Evolutionary conservation across 352 stramenopile genomes (phyloP).

Genomic region (Globisporangium sylvaticum): DNA sequence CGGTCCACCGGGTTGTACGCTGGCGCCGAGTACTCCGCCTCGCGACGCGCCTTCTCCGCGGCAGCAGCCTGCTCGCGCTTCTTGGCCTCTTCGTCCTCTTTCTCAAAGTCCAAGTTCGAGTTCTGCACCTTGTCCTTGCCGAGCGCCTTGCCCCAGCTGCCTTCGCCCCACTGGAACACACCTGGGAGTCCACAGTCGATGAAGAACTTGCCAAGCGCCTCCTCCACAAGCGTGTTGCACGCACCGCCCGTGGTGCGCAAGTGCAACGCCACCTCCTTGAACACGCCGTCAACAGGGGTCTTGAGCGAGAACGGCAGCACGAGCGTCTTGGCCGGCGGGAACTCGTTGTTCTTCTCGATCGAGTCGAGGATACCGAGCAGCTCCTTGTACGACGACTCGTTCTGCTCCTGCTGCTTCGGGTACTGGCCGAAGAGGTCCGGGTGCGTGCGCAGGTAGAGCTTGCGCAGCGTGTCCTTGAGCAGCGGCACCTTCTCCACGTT

Average conservation of each 20-base stretch:
- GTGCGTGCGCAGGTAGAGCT: conserved; percentile 80
- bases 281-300: conserved; percentile 59
- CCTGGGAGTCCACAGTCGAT: conserved; percentile 53
- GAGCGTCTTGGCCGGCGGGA: conserved; percentile 66
- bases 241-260: conserved; percentile 67
- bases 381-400: conserved; percentile 80
- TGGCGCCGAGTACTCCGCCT: conserved; percentile 36
- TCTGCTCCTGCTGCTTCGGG: conserved; percentile 53
- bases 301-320: conserved; percentile 68
- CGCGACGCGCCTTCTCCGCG: conserved; percentile 30
- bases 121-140: conserved; percentile 56
- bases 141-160: conserved; percentile 68
- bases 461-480: conserved; percentile 76
- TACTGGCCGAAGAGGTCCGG: conserved; percentile 75
- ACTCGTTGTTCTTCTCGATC: conserved; percentile 78
- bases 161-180: conserved; percentile 69
- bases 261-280: conserved; percentile 62
- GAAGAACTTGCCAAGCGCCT: conserved; percentile 69
- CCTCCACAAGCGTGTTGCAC: conserved; percentile 78
- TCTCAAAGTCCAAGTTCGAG: conserved; percentile 61
- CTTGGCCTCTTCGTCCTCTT: conserved; percentile 44
- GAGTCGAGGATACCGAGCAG: conserved; percentile 76
- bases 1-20: conserved; percentile 55
- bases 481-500: conserved; percentile 48
- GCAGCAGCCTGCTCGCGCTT: conserved; percentile 35